Percentiles rank a stretch among this genome's conserved stretches.
phyloP scores from a whole-genome alignment of 2,329 filamentous ascomycete genomes.

The Neurospora crassa region DNA sequence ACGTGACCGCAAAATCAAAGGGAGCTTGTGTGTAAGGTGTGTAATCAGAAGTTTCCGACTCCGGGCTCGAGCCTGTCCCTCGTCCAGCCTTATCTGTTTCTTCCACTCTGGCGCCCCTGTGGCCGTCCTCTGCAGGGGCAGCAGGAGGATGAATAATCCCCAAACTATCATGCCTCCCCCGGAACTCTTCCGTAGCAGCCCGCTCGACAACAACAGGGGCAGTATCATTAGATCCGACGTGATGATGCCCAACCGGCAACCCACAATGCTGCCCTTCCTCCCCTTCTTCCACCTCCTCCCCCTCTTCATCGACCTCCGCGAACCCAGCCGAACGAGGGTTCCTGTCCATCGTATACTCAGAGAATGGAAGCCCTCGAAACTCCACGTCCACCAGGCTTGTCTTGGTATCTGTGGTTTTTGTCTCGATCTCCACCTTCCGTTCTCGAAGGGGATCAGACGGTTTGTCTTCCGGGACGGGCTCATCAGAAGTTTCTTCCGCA shows the following conservation, averaged over 20 bases:
- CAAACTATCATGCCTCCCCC: not conserved
- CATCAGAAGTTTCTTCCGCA: not conserved
- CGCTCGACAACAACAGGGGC: not conserved
- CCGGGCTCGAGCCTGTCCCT: not conserved
- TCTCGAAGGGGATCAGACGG: not conserved
- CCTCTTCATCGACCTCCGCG: not conserved
- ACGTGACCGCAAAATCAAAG: too few species aligned
- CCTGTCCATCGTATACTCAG: not conserved
- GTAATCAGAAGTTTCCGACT: not conserved
- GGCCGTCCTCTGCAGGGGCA: not conserved
- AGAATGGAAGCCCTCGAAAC: not conserved
- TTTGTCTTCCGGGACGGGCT: not conserved
- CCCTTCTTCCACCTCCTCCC: not conserved
- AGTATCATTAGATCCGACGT: not conserved
- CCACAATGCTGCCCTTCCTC: not conserved
- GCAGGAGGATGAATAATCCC: not conserved
- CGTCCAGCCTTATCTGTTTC: not conserved
- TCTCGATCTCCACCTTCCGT: not conserved
- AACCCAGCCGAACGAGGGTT: not conserved
- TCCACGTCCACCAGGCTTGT: not conserved
- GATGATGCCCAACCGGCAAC: not conserved
- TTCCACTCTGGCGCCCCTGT: too few species aligned
- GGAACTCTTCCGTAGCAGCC: not conserved
- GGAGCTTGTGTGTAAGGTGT: not conserved
- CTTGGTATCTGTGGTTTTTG: not conserved